Evolutionary conservation across 208 protist genomes (phyloP), one percentile per base, ranked within the genome.

Genomic region (Leishmania aethiopica): DNA sequence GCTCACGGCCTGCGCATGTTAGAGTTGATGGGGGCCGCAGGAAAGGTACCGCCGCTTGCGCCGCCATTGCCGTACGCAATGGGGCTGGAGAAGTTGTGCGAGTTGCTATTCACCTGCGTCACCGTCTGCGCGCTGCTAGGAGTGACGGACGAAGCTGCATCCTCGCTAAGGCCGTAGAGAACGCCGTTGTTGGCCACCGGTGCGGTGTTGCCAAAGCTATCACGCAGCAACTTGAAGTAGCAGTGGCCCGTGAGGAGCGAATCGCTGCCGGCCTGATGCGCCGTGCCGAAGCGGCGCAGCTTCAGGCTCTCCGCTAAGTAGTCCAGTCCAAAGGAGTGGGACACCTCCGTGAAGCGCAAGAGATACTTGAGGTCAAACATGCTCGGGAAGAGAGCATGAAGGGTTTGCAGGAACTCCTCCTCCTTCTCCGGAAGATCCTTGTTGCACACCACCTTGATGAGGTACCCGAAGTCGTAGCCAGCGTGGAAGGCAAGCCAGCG

Each of bases 321-420:
- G 86, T 99, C 98, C 47, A 99, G 87, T 53, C 99, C 99, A 73
- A 94, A 96, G 51, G 98, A 98, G 80, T 99, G 94, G 32, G 92
- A 95, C 64, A 92, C 77, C 69, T 96, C 94, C 13, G 96, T 98
- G 80, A 89, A 94, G 79, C 97, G 98, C 83, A 99, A 98, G n/a
- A 99, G 88, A 89, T 99, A 99, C 88, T 99, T 99, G 74, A 99
- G 97, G 86, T 99, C 99, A 85, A 99, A 99, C 85, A 99, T 94
- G 84, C 88, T 91, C 25, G 99, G 99, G 87, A 99, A 99, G 77
- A 99, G 99, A 10, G 91, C 86, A 77, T 99, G 90, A 60, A 99
- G 94, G 5, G 98, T 89, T 64, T 98, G 92, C 83, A 99, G 96
- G 86, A 99, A 99, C 55, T 99, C 98, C 51, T 97, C 89, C 88